Percentiles rank a stretch among this genome's conserved stretches.
Evolutionary conservation across 2,329 filamentous ascomycete genomes (phyloP).

Genomic region (Hypoxylon sp.): DNA sequence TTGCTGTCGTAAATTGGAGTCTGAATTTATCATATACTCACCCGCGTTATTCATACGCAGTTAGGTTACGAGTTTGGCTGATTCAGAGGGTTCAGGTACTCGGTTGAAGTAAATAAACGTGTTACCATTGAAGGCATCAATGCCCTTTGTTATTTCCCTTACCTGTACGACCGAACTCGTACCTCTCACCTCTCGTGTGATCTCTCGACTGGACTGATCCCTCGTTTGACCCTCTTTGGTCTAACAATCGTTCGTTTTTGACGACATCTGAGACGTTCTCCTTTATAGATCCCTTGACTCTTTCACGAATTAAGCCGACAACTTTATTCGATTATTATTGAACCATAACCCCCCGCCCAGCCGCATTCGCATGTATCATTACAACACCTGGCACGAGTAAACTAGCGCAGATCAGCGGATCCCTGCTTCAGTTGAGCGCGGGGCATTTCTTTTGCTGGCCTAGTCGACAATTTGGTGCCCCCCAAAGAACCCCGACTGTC

Average conservation of each 20-base stretch:
- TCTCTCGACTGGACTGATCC: slow-evolving; percentile 25
- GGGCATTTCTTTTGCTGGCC: slow-evolving; percentile 38
- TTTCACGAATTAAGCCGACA: slow-evolving; percentile 3
- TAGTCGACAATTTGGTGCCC: slow-evolving; percentile 25
- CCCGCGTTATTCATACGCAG: background rate
- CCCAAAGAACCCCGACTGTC: slow-evolving; percentile 20
- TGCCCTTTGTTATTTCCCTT: slow-evolving; percentile 4
- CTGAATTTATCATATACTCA: slow-evolving; percentile 3
- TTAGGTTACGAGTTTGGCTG: background rate
- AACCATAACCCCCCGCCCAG: background rate
- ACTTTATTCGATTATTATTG: slow-evolving; percentile 10
- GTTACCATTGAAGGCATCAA: no score
- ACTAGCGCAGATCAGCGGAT: slow-evolving; percentile 45
- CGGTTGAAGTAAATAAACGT: background rate
- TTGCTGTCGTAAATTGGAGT: slow-evolving; percentile 12
- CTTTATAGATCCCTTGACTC: slow-evolving; percentile 23
- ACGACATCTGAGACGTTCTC: slow-evolving; percentile 30
- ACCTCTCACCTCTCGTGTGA: slow-evolving; percentile 42
- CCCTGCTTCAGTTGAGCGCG: slow-evolving; percentile 36
- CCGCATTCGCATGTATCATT: slow-evolving; percentile 17
- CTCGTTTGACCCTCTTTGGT: slow-evolving; percentile 9
- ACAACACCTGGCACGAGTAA: slow-evolving; percentile 43
- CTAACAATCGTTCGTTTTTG: slow-evolving; percentile 37
- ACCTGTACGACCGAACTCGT: slow-evolving; percentile 20
- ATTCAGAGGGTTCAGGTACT: background rate